These are phyloP conservation scores for Phytomonas francai DNA, from an alignment of 208 protist species.

Conservation along the genomic window DNA sequence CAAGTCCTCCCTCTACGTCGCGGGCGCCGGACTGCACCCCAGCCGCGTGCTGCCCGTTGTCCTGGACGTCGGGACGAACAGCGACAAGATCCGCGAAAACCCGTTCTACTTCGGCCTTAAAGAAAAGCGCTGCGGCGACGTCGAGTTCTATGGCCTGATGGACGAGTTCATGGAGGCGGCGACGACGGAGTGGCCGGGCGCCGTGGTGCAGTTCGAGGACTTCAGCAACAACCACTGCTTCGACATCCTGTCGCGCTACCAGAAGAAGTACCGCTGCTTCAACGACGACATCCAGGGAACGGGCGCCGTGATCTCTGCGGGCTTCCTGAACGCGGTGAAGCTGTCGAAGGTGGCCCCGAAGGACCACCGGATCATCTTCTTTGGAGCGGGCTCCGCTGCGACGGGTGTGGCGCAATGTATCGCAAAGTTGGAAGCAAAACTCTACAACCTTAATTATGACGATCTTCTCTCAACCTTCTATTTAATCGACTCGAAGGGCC, in stretches of 20 bases:
- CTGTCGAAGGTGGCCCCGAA: constrained; percentile 34
- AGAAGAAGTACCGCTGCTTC: constrained; percentile 91
- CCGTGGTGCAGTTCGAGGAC: constrained; percentile 95
- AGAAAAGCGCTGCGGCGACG: constrained; percentile 48
- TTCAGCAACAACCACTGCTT: constrained; percentile 94
- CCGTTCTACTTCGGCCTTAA: constrained; percentile 80
- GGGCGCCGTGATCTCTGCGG: constrained; percentile 89
- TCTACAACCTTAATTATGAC: constrained; percentile 60
- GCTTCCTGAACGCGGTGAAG: constrained; percentile 86
- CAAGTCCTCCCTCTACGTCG: constrained; percentile 91
- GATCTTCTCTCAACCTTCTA: constrained; percentile 84
- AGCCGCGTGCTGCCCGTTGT: constrained; percentile 78
- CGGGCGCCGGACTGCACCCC: constrained; percentile 84
- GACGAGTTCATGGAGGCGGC: constrained; percentile 89
- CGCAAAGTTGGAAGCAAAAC: constrained; percentile 48
- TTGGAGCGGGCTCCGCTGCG: constrained; percentile 92
- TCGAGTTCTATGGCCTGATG: constrained; percentile 85
- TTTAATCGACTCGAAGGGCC: constrained; percentile 90
- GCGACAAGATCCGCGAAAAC: constrained; percentile 63
- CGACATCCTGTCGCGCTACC: constrained; percentile 90
- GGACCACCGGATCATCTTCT: constrained; percentile 78
- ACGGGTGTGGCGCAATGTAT: constrained; percentile 94
- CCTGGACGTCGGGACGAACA: constrained; percentile 91
- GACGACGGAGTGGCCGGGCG: constrained; percentile 71
- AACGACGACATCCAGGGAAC: constrained; percentile 99